phyloP scores from a whole-genome alignment of 2,329 filamentous ascomycete genomes.

The Aspergillus pseudoglaucus region DNA sequence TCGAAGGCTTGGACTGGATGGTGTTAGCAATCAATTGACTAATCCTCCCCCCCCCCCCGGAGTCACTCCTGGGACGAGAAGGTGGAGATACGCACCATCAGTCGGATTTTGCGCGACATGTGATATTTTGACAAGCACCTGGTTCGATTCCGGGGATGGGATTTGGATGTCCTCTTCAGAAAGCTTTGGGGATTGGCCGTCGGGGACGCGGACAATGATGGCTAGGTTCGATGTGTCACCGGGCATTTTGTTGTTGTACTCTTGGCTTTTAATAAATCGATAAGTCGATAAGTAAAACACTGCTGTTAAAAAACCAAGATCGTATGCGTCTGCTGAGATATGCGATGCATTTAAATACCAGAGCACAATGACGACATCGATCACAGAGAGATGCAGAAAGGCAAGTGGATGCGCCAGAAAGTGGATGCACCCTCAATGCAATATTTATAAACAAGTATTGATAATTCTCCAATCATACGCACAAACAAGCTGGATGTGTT shows the following conservation, averaged over 20 bases:
- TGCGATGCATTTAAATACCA: neutral
- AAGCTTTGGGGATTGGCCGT: conserved; percentile 3
- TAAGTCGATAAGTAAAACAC: neutral
- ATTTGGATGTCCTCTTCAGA: conserved; percentile 8
- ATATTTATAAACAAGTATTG: too few relatives aligned
- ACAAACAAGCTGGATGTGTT: too few relatives aligned
- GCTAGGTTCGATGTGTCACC: conserved; percentile 1
- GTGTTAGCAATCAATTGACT: too few relatives aligned
- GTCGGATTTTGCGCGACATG: conserved; percentile 19
- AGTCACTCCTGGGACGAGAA: neutral
- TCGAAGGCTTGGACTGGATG: conserved; percentile 28
- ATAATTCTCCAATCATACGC: too few relatives aligned
- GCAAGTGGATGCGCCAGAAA: neutral
- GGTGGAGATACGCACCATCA: conserved; percentile 9
- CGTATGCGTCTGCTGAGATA: neutral
- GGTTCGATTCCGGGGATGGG: conserved; percentile 6
- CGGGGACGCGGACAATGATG: conserved; percentile 8
- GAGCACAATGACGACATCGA: neutral
- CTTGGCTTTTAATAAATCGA: too few relatives aligned
- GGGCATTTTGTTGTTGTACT: neutral
- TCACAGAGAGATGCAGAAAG: neutral
- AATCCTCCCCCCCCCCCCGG: too few relatives aligned
- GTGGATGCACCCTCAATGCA: neutral
- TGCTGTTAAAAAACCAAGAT: neutral
- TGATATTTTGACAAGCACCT: conserved; percentile 20